These are phyloP conservation scores for Fomitopsis schrenkii DNA, from an alignment of 1,284 basidiomycete genomes.

Conservation along the genomic window DNA sequence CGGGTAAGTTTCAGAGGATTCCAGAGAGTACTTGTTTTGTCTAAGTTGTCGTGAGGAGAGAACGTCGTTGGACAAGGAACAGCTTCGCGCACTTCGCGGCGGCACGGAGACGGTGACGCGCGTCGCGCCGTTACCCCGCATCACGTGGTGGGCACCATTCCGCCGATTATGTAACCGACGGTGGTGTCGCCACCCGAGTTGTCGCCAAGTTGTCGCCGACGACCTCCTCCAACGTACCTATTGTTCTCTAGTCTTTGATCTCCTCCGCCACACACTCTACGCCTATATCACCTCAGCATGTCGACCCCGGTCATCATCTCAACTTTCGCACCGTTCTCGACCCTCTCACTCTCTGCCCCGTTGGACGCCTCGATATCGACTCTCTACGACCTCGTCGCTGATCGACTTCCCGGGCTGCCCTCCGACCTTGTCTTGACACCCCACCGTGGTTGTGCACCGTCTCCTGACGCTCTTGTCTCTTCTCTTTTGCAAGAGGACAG, in stretches of 20 bases:
- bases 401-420: conserved; percentile 48
- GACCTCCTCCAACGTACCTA: background rate
- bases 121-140: background rate
- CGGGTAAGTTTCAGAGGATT: no score
- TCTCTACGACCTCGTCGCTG: conserved; percentile 49
- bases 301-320: conserved; percentile 45
- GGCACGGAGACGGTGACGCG: background rate
- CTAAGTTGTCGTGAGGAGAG: background rate
- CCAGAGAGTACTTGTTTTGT: background rate
- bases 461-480: conserved; percentile 36
- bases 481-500: conserved; percentile 30
- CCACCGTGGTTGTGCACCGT: conserved; percentile 45
- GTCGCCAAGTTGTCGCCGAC: background rate
- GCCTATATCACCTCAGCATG: conserved; percentile 23
- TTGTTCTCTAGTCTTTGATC: no score
- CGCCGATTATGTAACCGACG: background rate
- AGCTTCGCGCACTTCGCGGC: background rate
- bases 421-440: conserved; percentile 47
- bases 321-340: conserved; percentile 63
- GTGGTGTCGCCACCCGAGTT: background rate
- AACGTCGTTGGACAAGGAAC: background rate
- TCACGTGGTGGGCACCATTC: background rate
- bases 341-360: conserved; percentile 59
- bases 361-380: conserved; percentile 44
- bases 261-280: no score